Base-by-base conservation (phyloP, 371 early-diverging fungal genomes). In the Chytridium lagenaria region DNA sequence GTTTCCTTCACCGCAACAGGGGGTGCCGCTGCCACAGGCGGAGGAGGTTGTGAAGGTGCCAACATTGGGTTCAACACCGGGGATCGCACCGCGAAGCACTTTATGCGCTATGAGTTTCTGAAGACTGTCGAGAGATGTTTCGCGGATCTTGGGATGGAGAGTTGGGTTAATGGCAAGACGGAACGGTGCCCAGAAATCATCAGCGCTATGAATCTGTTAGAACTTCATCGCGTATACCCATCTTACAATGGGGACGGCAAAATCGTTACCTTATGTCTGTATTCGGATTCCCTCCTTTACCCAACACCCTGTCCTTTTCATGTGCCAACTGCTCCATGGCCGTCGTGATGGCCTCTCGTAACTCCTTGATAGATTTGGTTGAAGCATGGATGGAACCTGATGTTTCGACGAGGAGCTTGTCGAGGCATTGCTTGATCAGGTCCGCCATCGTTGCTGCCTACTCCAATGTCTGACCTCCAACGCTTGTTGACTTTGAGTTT, bases 101-200 rank as follows among this genome's bases (percentile, higher is more conserved):
- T 81, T 68, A 66, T 80, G 82, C 26, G 87, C 85, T 50, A 85
- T 81, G 51, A 87, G 79, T 71, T 85, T 84, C 55, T 85, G 83
- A 26, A 87, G 65, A 22, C 66, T 40, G 75, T 83, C 81, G 28
- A 87, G 78, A 1, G 87, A 82, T 15, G 76, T 71, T 65, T 87
- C 85, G 37, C 84, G 76, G 30, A 83, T 57, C 39, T 72, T 73
- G 15, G 73, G 39, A 0, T 81, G 75, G n/a, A 73, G 70, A 38
- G 65, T 36, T 2, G 78, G 71, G 19, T 76, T 73, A 26, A 75
- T 77, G 1, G 81, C 80, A 22, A 83, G 59, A 66, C 80, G 77
- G 76, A 87, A 81, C 2, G 84, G 79, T 31, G 38, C 52, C 86
- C 86, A 87, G 67, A 72, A 81, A 15, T 40, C 40, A 72, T 87